Conservation (phyloP, 108 stramenopile species). For the Nitzschia sp. region DNA sequence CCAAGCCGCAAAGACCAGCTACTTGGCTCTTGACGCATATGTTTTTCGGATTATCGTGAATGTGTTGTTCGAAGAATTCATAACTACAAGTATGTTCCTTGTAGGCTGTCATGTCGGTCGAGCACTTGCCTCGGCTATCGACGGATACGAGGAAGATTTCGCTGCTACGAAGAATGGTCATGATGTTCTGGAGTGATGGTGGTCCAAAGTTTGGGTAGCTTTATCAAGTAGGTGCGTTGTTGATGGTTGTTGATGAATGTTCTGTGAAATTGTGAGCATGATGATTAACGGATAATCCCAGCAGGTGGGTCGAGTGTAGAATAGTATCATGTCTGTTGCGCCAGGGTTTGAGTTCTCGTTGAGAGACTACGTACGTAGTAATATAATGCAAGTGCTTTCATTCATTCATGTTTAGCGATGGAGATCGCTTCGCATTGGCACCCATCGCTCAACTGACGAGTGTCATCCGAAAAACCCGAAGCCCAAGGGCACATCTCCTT, state of each 20-base stretch:
- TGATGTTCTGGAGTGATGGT: too few species aligned
- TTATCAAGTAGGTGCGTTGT: background rate
- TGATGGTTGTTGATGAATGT: background rate
- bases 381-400: too few species aligned
- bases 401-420: slow-evolving; percentile 3
- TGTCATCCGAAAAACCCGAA: too few species aligned
- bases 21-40: slow-evolving; percentile 19
- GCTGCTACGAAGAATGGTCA: too few species aligned
- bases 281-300: background rate
- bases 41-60: slow-evolving; percentile 13
- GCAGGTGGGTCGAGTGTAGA: background rate
- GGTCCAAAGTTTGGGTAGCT: background rate
- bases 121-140: slow-evolving; percentile 2
- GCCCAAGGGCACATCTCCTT: too few species aligned
- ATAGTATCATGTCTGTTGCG: too few species aligned
- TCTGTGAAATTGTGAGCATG: background rate
- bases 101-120: slow-evolving; percentile 1
- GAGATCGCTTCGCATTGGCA: slow-evolving; percentile 7
- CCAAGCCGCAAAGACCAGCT: slow-evolving; percentile 37
- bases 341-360: too few species aligned
- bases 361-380: too few species aligned
- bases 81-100: slow-evolving; percentile 9
- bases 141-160: background rate
- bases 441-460: background rate
- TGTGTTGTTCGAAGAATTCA: slow-evolving; percentile 16